Conservation (phyloP, 169 alveolate species). For the Eimeria acervulina region DNA sequence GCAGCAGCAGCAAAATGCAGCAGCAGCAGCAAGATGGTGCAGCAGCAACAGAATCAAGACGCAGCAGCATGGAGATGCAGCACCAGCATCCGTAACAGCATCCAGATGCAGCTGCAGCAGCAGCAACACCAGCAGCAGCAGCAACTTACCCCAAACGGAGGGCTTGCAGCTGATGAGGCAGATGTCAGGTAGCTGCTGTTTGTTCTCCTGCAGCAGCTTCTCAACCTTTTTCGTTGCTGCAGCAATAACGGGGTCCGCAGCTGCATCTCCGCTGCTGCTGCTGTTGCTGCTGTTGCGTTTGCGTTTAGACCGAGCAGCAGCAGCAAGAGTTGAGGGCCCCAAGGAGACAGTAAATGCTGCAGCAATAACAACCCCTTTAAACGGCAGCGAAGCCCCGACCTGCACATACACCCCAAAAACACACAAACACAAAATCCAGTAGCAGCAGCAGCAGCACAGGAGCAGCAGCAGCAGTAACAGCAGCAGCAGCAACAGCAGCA, state of each 20-base stretch:
- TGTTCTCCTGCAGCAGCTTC: background rate
- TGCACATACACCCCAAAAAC: background rate
- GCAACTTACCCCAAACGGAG: background rate
- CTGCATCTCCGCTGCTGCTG: conserved; percentile 21
- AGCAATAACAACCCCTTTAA: background rate
- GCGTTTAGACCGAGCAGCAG: background rate
- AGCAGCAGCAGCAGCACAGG: conserved; percentile 20
- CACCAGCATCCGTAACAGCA: background rate
- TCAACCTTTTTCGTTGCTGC: background rate
- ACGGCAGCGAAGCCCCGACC: conserved; percentile 30
- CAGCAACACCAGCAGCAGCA: background rate
- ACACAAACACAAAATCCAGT: too few species aligned
- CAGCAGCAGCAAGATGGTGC: background rate
- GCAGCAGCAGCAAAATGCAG: background rate
- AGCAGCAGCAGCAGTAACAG: conserved; percentile 35
- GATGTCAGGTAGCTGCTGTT: conserved; percentile 23
- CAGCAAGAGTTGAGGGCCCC: background rate
- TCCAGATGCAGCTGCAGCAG: background rate
- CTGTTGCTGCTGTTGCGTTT: conserved; percentile 8
- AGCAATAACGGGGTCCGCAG: background rate
- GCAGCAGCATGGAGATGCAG: background rate
- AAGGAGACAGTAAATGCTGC: background rate
- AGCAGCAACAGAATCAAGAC: background rate
- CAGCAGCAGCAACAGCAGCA: conserved; percentile 30
- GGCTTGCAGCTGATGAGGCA: conserved; percentile 33